phyloP scores from a whole-genome alignment of 2,329 filamentous ascomycete species.

The Coniella lustricola region DNA sequence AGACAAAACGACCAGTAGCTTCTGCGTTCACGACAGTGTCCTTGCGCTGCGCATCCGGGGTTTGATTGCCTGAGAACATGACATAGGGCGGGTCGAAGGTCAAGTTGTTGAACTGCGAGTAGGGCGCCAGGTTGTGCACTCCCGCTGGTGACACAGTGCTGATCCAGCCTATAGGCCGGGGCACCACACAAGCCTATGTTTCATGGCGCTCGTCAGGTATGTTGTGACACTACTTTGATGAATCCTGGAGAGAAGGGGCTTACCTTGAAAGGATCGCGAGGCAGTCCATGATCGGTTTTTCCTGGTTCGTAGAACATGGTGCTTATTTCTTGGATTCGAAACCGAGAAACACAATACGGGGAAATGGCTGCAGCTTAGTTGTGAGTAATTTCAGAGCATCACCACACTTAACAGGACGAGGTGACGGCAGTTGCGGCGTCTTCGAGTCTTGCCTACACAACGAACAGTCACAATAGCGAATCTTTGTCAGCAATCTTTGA shows the following conservation, averaged over 20 bases:
- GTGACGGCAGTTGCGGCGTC: too few relatives aligned
- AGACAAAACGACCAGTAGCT: constrained; percentile 47
- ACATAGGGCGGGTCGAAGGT: constrained; percentile 57
- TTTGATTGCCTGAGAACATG: constrained; percentile 55
- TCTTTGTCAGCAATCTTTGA: too few relatives aligned
- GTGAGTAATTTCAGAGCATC: too few relatives aligned
- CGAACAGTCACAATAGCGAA: too few relatives aligned
- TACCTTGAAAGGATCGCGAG: constrained; percentile 14
- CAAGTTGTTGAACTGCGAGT: constrained; percentile 56
- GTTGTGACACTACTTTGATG: too few relatives aligned
- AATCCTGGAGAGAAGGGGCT: not conserved
- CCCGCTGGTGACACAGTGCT: constrained; percentile 42
- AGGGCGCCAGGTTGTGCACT: constrained; percentile 51
- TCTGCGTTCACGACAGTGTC: constrained; percentile 52
- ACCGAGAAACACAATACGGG: too few relatives aligned
- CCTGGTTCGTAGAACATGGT: constrained; percentile 15
- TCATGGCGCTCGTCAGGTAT: not conserved
- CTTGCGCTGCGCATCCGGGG: constrained; percentile 37
- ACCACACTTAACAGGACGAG: too few relatives aligned
- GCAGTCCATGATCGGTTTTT: constrained; percentile 11
- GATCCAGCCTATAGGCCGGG: constrained; percentile 58
- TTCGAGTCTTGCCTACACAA: too few relatives aligned
- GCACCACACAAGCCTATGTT: constrained; percentile 46
- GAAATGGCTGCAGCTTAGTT: too few relatives aligned
- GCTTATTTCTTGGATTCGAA: too few relatives aligned